Evolutionary conservation across 306 rosid species (phyloP), one percentile per base, ranked within the genome.

Genomic region (Arachis stenosperma): DNA sequence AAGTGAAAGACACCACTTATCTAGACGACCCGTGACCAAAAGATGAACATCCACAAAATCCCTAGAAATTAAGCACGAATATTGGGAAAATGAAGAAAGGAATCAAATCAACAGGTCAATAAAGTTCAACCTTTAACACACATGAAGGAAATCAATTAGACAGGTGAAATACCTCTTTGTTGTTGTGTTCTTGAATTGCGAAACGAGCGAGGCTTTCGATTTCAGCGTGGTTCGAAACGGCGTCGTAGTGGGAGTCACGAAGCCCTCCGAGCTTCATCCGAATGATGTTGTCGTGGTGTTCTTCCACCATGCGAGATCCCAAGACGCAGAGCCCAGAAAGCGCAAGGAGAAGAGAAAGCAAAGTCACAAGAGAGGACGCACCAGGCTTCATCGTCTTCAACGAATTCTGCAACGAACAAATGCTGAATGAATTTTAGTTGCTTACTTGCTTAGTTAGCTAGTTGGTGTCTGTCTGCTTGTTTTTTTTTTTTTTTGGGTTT

Each of bases 161-260:
- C 2, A 27, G 59, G 50, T 4, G 0, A 59, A 41, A 55, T 9
- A 85, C 87, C 82, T 78, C 78, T 75, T 83, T 71, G 63, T 82
- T 82, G 78, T 82, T 86, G 84, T 83, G 83, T 29, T 87, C 81
- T 73, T 85, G 74, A 51, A 87, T 70, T 12, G 92, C 89, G 69
- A 85, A 85, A 61, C 81, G 89, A 58, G 71, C 89, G 15, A 87
- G 82, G 69, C 36, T 56, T 6, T 84, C 79, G 27, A 79, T 75
- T 61, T 67, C 76, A 2, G 61, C 47, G 83, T 46, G 48, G 57
- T 84, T 74, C 43, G 52, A 75, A 73, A 68, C 42, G 53, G 76
- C 83, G 48, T 56, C 59, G 43, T 33, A 0, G 37, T 33, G 37
- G 37, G 57, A 51, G 33, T 69, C 72, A 53, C 15, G 66, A 56